These are phyloP conservation scores for Cercospora berteroae DNA, from an alignment of 2,329 filamentous ascomycete species.

Conservation along the genomic window DNA sequence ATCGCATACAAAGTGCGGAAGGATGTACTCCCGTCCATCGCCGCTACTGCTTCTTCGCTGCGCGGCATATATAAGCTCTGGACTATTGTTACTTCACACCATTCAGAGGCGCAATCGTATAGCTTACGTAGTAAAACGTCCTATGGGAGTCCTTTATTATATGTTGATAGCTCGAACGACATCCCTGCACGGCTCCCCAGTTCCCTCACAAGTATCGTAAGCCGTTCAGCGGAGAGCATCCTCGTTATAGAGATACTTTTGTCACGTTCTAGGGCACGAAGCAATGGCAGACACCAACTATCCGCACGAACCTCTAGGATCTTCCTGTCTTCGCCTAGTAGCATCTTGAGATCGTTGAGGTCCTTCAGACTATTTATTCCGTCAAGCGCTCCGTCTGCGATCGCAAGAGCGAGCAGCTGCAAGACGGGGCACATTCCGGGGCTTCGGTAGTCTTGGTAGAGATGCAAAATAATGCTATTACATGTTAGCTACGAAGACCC, in stretches of 20 bases:
- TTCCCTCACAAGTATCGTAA: neutral
- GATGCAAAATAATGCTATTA: neutral
- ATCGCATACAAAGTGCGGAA: neutral
- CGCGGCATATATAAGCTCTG: neutral
- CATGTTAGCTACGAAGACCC: neutral
- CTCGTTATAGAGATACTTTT: neutral
- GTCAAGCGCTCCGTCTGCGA: neutral
- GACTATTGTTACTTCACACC: neutral
- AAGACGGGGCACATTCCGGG: neutral
- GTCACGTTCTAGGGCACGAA: neutral
- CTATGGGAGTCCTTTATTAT: neutral
- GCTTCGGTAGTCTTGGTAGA: neutral
- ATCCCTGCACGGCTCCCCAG: neutral
- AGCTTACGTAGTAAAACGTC: neutral
- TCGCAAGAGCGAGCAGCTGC: neutral
- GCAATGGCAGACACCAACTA: neutral
- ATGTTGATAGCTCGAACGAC: neutral
- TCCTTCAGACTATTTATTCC: neutral
- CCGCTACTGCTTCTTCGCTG: neutral
- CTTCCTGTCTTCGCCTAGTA: neutral
- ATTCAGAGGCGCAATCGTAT: neutral
- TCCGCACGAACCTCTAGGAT: neutral
- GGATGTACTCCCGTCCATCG: neutral
- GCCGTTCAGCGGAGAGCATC: neutral
- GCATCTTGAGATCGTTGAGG: neutral